Evolutionary conservation across 768 basidiomycete species (phyloP).

Genomic region (Psilocybe tampanensis): DNA sequence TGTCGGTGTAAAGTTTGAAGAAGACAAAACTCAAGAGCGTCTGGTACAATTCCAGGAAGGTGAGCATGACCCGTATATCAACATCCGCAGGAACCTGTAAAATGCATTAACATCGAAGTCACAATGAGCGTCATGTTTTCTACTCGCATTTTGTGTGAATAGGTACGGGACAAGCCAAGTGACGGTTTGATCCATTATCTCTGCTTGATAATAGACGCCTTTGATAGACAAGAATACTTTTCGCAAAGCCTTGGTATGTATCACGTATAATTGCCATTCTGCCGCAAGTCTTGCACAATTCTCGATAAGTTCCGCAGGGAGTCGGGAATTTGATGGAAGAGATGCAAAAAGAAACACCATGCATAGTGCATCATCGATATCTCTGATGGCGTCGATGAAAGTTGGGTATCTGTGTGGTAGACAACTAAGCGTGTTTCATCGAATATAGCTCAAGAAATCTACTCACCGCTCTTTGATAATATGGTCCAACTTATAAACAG

Average conservation of each 20-base stretch:
- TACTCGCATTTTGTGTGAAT: conserved; percentile 88
- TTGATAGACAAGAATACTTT: conserved; percentile 97
- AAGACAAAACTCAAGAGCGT: conserved; percentile 94
- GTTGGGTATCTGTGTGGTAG: conserved; percentile 81
- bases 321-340: conserved; percentile 81
- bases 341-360: conserved; percentile 93
- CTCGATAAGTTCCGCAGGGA: conserved; percentile 82
- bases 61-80: conserved; percentile 96
- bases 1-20: conserved; percentile 98
- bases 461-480: conserved; percentile 94
- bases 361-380: conserved; percentile 96
- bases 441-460: not conserved
- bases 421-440: not conserved
- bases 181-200: conserved; percentile 88
- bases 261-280: conserved; percentile 97
- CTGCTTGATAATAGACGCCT: conserved; percentile 97
- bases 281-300: conserved; percentile 89
- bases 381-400: conserved; percentile 92
- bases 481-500: conserved; percentile 90
- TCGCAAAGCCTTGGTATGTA: conserved; percentile 81
- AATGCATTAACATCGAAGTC: conserved; percentile 11
- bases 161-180: conserved; percentile 98
- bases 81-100: conserved; percentile 89
- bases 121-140: conserved; percentile 1
- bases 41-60: conserved; percentile 97